Percentiles rank a stretch among this genome's conserved stretches.
These are phyloP conservation scores for Aspergillus jensenii DNA, from an alignment of 2,329 filamentous ascomycete genomes.

Conservation along the genomic window DNA sequence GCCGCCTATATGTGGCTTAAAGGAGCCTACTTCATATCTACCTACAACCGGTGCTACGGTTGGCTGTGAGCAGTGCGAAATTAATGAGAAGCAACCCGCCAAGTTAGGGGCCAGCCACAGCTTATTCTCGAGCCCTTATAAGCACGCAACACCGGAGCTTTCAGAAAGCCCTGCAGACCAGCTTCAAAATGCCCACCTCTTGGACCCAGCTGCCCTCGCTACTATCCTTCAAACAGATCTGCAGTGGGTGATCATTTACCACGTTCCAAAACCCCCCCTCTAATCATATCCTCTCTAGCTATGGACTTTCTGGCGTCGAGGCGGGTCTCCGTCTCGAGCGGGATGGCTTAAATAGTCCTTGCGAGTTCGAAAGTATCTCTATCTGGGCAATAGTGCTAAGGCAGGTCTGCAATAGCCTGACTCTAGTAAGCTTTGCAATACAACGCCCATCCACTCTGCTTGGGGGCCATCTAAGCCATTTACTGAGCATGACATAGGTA, in stretches of 20 bases:
- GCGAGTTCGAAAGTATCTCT: slow-evolving; percentile 69
- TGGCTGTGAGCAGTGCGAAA: slow-evolving; percentile 14
- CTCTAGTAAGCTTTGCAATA: slow-evolving; percentile 48
- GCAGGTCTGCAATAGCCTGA: slow-evolving; percentile 75
- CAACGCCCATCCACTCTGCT: slow-evolving; percentile 17
- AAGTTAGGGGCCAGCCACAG: no score
- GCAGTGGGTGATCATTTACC: slow-evolving; percentile 18
- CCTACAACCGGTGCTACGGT: slow-evolving; percentile 14
- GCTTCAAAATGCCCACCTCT: no score
- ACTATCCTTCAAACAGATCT: slow-evolving; percentile 22
- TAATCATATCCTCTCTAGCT: slow-evolving; percentile 17
- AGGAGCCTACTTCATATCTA: slow-evolving; percentile 18
- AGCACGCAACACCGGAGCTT: no score
- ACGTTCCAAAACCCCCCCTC: background rate
- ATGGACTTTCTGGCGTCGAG: slow-evolving; percentile 65
- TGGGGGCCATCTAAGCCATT: background rate
- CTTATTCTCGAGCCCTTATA: no score
- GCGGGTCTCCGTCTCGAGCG: slow-evolving; percentile 64
- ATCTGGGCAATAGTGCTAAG: slow-evolving; percentile 73
- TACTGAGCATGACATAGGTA: slow-evolving; percentile 49
- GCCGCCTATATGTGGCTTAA: slow-evolving; percentile 37
- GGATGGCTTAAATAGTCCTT: slow-evolving; percentile 70
- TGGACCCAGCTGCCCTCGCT: slow-evolving; percentile 12
- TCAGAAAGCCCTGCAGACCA: no score
- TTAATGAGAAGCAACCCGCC: slow-evolving; percentile 15